These are phyloP conservation scores for Hymenoscyphus linearis DNA, from an alignment of 2,329 filamentous ascomycete species.

Conservation along the genomic window DNA sequence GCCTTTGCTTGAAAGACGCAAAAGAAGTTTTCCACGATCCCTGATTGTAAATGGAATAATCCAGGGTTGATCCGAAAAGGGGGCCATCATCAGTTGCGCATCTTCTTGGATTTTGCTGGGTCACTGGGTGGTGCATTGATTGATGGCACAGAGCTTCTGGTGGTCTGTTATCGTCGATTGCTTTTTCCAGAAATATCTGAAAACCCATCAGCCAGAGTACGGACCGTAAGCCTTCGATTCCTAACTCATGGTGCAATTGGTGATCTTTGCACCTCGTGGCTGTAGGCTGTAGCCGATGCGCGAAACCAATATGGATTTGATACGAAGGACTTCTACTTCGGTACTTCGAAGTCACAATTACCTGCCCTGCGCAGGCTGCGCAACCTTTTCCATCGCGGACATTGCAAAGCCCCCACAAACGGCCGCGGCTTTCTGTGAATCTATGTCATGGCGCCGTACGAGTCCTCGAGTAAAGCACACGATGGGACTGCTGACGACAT, in stretches of 20 bases:
- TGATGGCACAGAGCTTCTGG: neutral
- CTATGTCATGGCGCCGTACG: neutral
- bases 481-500: neutral
- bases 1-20: neutral
- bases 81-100: neutral
- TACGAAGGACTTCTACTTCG: no score
- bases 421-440: neutral
- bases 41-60: neutral
- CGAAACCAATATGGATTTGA: no score
- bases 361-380: no score
- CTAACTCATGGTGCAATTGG: no score
- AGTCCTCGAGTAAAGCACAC: no score
- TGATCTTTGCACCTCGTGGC: no score
- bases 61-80: neutral
- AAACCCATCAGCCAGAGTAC: neutral
- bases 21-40: constrained; percentile 17
- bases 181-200: neutral
- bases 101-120: neutral
- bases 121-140: neutral
- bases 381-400: no score
- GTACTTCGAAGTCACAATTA: no score
- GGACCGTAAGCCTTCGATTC: neutral
- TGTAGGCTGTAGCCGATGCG: no score
- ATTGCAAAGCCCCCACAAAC: neutral
- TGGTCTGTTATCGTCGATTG: neutral